Percentiles rank a stretch among this genome's conserved stretches.
Conservation (phyloP, 1,284 basidiomycete genomes). For the Ceratobasidium sp. region DNA sequence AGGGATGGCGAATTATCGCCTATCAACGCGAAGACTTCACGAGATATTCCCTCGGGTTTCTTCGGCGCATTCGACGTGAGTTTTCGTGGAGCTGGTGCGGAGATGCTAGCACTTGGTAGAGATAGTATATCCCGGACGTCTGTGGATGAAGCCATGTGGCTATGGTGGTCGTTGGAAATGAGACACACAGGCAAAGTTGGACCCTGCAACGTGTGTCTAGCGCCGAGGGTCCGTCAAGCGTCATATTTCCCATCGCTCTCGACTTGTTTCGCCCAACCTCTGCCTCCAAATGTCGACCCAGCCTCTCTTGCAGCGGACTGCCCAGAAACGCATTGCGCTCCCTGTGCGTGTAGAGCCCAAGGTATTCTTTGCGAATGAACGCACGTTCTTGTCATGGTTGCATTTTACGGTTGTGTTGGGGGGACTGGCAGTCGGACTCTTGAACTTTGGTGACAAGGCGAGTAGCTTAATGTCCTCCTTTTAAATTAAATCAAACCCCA, state of each 20-base stretch:
- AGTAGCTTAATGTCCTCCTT: conserved; percentile 44
- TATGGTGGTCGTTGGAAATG: conserved; percentile 28
- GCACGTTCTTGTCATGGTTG: conserved; percentile 92
- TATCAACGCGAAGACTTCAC: conserved; percentile 92
- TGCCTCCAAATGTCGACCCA: conserved; percentile 90
- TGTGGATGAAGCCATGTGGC: conserved; percentile 60
- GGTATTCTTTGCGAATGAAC: conserved; percentile 94
- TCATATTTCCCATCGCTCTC: conserved; percentile 24
- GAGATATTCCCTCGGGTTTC: conserved; percentile 88
- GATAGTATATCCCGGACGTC: conserved; percentile 83
- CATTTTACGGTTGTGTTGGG: conserved; percentile 95
- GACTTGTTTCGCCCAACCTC: conserved; percentile 41
- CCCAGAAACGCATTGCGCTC: conserved; percentile 92
- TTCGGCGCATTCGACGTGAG: conserved; percentile 50
- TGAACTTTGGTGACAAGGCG: conserved; percentile 96
- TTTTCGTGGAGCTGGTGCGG: conserved; percentile 53
- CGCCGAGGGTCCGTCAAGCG: conserved; percentile 29
- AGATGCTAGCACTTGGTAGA: conserved; percentile 58
- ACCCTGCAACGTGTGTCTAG: conserved; percentile 36
- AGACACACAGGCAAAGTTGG: neutral
- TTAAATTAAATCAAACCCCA: neutral
- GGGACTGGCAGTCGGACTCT: conserved; percentile 89
- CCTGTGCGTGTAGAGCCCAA: conserved; percentile 94
- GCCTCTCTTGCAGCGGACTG: conserved; percentile 94
- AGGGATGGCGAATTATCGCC: conserved; percentile 89